phyloP scores from a whole-genome alignment of 2,329 filamentous ascomycete species.

The Samsoniella hepiali region DNA sequence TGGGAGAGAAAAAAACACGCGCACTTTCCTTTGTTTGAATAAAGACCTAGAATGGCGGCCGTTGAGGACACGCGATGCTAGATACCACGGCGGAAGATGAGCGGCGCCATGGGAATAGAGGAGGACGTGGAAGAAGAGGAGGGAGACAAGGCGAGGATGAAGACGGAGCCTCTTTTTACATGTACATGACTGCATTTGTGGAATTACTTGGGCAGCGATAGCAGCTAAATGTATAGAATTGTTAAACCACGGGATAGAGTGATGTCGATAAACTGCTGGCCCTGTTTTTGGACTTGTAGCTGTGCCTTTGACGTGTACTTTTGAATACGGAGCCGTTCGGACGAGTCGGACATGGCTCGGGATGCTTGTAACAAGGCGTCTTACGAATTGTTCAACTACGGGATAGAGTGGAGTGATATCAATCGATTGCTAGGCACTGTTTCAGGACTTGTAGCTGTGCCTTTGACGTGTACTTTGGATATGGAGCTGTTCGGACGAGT shows the following conservation, averaged over 20 bases:
- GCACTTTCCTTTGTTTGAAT: slow-evolving; percentile 17
- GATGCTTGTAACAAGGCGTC: neutral
- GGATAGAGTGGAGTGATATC: neutral
- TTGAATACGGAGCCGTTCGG: neutral
- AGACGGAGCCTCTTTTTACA: slow-evolving; percentile 7
- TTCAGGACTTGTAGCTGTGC: neutral
- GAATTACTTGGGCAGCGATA: slow-evolving; percentile 13
- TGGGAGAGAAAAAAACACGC: neutral
- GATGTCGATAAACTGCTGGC: neutral
- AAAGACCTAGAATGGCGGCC: slow-evolving; percentile 10
- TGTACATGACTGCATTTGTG: slow-evolving; percentile 18
- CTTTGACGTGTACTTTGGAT: neutral
- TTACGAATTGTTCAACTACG: neutral
- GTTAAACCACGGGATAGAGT: neutral
- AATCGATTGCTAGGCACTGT: neutral
- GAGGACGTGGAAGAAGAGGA: neutral
- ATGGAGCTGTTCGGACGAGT: neutral
- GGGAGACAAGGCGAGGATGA: neutral
- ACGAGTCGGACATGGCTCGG: neutral
- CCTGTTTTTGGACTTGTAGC: neutral
- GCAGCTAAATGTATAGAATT: slow-evolving; percentile 19
- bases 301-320: neutral
- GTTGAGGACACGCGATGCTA: neutral
- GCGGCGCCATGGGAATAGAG: neutral
- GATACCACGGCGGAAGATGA: slow-evolving; percentile 7